Evolutionary conservation across 176 grass and related monocot genomes (phyloP).

Genomic region (Bolboschoenus planiculmis): DNA sequence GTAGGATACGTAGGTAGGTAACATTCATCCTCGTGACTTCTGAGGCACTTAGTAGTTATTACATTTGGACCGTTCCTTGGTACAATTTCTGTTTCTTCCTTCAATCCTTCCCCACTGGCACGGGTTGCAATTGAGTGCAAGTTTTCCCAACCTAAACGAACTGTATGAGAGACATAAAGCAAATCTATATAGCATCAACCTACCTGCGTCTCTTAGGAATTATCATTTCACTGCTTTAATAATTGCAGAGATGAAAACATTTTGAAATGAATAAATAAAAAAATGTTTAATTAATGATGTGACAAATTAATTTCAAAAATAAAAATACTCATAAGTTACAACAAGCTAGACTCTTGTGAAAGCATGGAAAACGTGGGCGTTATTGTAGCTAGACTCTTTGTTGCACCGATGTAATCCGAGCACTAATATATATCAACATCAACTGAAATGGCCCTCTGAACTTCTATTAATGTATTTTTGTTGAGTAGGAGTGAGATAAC

Average conservation of each 20-base stretch:
- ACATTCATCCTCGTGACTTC: background rate
- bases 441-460: constrained; percentile 36
- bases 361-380: background rate
- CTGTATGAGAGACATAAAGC: background rate
- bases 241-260: too few relatives aligned
- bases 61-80: background rate
- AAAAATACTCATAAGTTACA: too few relatives aligned
- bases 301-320: too few relatives aligned
- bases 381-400: background rate
- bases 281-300: too few relatives aligned
- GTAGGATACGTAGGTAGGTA: too few relatives aligned
- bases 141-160: constrained; percentile 9
- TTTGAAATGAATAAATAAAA: too few relatives aligned
- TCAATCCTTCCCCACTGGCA: background rate
- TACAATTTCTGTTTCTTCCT: background rate
- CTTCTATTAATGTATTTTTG: background rate
- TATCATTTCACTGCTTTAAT: too few relatives aligned
- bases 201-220: background rate
- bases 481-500: constrained; percentile 41
- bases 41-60: background rate
- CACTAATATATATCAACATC: background rate
- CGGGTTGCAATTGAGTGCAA: constrained; percentile 25
- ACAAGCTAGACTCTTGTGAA: too few relatives aligned
- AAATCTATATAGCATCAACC: background rate
- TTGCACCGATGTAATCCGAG: background rate